Evolutionary conservation across 2,329 filamentous ascomycete species (phyloP), one percentile per base, ranked within the genome.

Genomic region (Aurifilum marmelostoma): DNA sequence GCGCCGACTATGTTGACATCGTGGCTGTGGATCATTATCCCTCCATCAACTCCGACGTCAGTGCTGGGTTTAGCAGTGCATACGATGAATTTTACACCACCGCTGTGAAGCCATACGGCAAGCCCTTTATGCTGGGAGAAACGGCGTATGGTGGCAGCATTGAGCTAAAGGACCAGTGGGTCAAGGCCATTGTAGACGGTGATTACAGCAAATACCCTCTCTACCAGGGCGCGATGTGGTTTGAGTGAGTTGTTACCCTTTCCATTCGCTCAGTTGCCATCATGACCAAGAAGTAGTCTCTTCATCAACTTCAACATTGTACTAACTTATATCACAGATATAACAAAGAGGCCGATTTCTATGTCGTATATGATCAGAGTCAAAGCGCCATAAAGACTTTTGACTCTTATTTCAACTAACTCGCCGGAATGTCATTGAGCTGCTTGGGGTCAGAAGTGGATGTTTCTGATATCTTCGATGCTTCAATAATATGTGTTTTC

Each of bases 21-120:
- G 65, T 73, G 18, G 69, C 68, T 41, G 56, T 73, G 59, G 72
- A 73, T 56, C 66, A 64, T 32, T 73, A 73, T 63, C 65, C 67
- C 18, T 11, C n/a, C 1, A 65, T 27, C 43, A 64, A 67, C 52
- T 14, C 32, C n/a, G 64, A 63, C 18, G 62, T 66, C 12, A 29
- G 32, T 14, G 62, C 50, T 9, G 63, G 60, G 3, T 71, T 69
- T 32, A 47, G 41, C n/a, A 56, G 67, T 18, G 43, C 52, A 21
- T 71, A 69, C 39, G 69, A 58, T 14, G 16, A 64, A 21, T 66
- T 69, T 60, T 68, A 71, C 54, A 62, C 27, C 14, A 32, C 65
- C 16, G 68, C 24, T 7, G 69, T 68, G 21, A 61, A 69, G 67
- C 63, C 59, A 6, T 66, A 71, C 47, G 65, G 65, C 34, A 71